Evolutionary conservation across 2,329 filamentous ascomycete genomes (phyloP).

Genomic region (Aspergillus sp.): DNA sequence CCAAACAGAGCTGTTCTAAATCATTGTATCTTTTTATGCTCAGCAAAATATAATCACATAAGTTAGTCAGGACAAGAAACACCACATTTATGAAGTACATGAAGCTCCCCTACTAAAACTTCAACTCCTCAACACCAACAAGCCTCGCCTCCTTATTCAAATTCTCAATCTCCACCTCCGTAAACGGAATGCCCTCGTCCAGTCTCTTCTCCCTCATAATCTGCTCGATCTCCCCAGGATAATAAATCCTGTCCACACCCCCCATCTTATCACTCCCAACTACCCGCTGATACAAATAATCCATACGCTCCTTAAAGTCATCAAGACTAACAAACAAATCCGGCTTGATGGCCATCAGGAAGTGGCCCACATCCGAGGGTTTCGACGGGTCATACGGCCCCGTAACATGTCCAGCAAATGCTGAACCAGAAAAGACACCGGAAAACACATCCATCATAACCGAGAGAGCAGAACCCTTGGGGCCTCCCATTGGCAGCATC

Average conservation of each 20-base stretch:
- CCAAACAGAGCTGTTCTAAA: no score
- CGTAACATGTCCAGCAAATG: conserved; percentile 75
- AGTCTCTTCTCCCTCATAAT: conserved; percentile 43
- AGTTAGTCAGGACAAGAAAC: no score
- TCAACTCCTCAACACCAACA: conserved; percentile 34
- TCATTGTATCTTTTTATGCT: no score
- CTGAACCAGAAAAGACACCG: conserved; percentile 70
- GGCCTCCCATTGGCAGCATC: conserved; percentile 83
- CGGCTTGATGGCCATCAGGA: conserved; percentile 69
- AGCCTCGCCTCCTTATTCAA: conserved; percentile 52
- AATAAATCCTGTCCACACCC: conserved; percentile 57
- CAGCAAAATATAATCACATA: no score
- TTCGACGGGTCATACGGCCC: conserved; percentile 72
- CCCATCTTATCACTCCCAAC: conserved; percentile 53
- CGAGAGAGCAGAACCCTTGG: conserved; percentile 73
- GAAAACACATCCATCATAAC: conserved; percentile 93
- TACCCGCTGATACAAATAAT: conserved; percentile 58
- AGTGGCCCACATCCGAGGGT: conserved; percentile 72
- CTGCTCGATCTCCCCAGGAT: conserved; percentile 59
- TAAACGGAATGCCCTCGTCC: conserved; percentile 50
- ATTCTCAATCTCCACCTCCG: conserved; percentile 48
- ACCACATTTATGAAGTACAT: no score
- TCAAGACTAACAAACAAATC: conserved; percentile 71
- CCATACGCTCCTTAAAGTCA: conserved; percentile 64
- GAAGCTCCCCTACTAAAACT: neutral